phyloP scores from a whole-genome alignment of 108 stramenopile species.

The Mediolabrus comicus region DNA sequence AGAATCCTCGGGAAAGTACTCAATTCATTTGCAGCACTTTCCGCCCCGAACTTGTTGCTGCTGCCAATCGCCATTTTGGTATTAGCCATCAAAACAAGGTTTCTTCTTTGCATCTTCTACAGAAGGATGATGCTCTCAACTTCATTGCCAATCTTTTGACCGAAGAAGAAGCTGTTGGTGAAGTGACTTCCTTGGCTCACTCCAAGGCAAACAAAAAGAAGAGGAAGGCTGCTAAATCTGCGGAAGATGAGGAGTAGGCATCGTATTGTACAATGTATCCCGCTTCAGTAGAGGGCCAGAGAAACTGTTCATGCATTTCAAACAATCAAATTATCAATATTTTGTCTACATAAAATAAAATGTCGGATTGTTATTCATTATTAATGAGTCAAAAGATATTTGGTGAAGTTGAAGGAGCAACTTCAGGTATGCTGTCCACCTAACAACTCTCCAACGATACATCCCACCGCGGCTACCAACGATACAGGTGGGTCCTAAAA shows the following conservation, averaged over 20 bases:
- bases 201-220: constrained; percentile 43
- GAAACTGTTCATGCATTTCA: background rate
- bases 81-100: constrained; percentile 91
- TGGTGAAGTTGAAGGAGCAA: background rate
- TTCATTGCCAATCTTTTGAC: constrained; percentile 91
- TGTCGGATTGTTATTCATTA: background rate
- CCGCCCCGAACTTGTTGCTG: constrained; percentile 94
- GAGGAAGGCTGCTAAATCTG: constrained; percentile 28
- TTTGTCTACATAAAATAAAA: constrained; percentile 1
- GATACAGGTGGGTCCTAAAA: no score
- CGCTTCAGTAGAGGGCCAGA: background rate
- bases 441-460: background rate
- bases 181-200: constrained; percentile 58
- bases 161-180: constrained; percentile 81
- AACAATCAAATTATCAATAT: background rate
- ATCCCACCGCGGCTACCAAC: background rate
- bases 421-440: background rate
- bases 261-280: background rate
- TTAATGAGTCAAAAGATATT: background rate
- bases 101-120: constrained; percentile 73
- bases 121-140: constrained; percentile 81
- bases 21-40: constrained; percentile 99
- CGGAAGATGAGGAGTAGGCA: constrained; percentile 2
- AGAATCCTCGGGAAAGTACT: constrained; percentile 53
- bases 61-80: constrained; percentile 86